A percentile compares a stretch with the other conserved stretches of the same genome.
Evolutionary conservation across 1,284 basidiomycete species (phyloP).

Genomic region (Exobasidium cylindrosporum): DNA sequence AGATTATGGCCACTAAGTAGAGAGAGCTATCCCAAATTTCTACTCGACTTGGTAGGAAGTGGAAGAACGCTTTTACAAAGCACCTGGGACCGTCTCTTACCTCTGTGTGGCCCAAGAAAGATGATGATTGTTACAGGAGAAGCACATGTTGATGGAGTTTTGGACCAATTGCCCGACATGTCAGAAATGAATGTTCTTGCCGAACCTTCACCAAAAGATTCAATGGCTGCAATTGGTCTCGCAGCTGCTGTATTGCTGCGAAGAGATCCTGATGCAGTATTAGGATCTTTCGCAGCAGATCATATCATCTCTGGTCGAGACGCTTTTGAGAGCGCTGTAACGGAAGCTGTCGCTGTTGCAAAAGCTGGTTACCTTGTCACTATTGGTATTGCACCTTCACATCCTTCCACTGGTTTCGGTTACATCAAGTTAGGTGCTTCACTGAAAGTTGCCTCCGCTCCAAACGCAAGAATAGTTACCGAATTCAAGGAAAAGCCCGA

Average conservation of each 20-base stretch:
- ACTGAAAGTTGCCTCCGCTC: conserved; percentile 36
- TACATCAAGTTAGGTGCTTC: conserved; percentile 55
- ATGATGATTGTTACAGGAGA: conserved; percentile 19
- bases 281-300: conserved; percentile 54
- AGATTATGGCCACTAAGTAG: conserved; percentile 18
- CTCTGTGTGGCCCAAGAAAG: conserved; percentile 5
- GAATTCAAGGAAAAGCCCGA: conserved; percentile 57
- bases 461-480: conserved; percentile 49
- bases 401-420: conserved; percentile 54
- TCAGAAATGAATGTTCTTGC: conserved; percentile 14
- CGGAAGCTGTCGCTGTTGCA: conserved; percentile 51
- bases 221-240: conserved; percentile 32
- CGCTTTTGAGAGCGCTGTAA: conserved; percentile 51
- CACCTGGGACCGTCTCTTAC: conserved; percentile 20
- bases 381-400: conserved; percentile 54
- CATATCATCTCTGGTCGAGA: conserved; percentile 54
- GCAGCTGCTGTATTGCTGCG: conserved; percentile 50
- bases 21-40: conserved; percentile 21
- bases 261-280: conserved; percentile 50
- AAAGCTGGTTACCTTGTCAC: conserved; percentile 52
- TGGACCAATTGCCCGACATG: conserved; percentile 18
- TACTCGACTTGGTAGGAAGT: conserved; percentile 17
- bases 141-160: conserved; percentile 15
- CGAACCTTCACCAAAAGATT: conserved; percentile 21
- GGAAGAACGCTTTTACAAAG: conserved; percentile 18